Percentiles rank a stretch among this genome's conserved stretches.
phyloP scores from a whole-genome alignment of 2,329 filamentous ascomycete genomes.

The Daldinia sp. region DNA sequence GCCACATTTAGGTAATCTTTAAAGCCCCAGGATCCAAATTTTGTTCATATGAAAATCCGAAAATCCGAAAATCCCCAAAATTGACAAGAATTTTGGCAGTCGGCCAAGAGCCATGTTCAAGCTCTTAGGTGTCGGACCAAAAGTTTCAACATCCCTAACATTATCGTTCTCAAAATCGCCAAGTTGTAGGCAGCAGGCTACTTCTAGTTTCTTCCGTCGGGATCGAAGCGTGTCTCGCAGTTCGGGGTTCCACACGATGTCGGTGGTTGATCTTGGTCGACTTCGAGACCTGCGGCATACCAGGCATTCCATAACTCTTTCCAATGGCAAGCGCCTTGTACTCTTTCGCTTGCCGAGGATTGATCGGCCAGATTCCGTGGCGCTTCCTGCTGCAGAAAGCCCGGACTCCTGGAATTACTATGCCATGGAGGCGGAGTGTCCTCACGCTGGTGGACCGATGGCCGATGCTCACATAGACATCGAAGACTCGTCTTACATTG shows the following conservation, averaged over 20 bases:
- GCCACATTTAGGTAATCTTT: too few species aligned
- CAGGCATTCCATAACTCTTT: slow-evolving; percentile 54
- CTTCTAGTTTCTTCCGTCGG: background rate
- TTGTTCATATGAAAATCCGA: background rate
- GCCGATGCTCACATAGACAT: slow-evolving; percentile 55
- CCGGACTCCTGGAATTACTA: slow-evolving; percentile 55
- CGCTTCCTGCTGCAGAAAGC: slow-evolving; percentile 43
- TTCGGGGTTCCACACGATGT: slow-evolving; percentile 32
- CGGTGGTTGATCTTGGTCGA: slow-evolving; percentile 42
- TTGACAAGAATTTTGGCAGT: background rate
- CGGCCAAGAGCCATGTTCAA: slow-evolving; percentile 4
- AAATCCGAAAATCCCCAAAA: too few species aligned
- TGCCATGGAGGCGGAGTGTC: slow-evolving; percentile 58
- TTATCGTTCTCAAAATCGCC: background rate
- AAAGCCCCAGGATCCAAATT: background rate
- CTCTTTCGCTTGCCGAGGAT: slow-evolving; percentile 56
- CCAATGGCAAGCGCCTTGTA: slow-evolving; percentile 54
- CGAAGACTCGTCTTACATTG: slow-evolving; percentile 57
- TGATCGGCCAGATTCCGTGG: slow-evolving; percentile 42
- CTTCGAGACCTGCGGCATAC: slow-evolving; percentile 49
- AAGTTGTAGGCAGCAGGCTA: background rate
- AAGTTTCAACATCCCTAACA: background rate
- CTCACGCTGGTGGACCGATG: slow-evolving; percentile 57
- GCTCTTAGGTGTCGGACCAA: slow-evolving; percentile 7
- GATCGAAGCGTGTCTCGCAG: background rate